Evolutionary conservation across 2,329 filamentous ascomycete genomes (phyloP).

Genomic region (Onygenales sp.): DNA sequence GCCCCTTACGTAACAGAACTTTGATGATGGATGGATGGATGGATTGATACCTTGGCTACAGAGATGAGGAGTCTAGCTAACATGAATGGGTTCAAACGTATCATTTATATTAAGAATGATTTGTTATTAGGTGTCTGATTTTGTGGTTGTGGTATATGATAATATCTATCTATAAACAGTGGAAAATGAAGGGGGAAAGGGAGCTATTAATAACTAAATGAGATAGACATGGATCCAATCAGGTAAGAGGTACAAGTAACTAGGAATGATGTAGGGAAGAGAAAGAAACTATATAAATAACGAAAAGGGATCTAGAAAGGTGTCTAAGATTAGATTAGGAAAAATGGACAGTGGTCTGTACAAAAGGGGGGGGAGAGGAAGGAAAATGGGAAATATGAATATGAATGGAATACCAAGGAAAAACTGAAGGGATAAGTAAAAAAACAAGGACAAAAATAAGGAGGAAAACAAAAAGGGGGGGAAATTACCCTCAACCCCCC

Average conservation of each 20-base stretch:
- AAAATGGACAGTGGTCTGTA: neutral
- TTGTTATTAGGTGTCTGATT: too few relatives aligned
- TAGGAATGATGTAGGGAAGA: conserved; percentile 5
- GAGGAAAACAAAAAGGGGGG: conserved; percentile 8
- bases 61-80: too few relatives aligned
- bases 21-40: too few relatives aligned
- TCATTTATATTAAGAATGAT: too few relatives aligned
- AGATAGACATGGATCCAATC: too few relatives aligned
- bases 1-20: too few relatives aligned
- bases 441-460: conserved; percentile 3
- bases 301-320: conserved; percentile 11
- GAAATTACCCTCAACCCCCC: neutral
- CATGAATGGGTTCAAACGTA: too few relatives aligned
- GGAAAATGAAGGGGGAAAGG: too few relatives aligned
- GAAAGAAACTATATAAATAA: conserved; percentile 11
- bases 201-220: too few relatives aligned
- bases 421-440: neutral
- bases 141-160: too few relatives aligned
- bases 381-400: neutral
- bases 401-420: neutral
- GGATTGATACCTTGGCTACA: too few relatives aligned
- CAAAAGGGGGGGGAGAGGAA: neutral
- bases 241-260: neutral
- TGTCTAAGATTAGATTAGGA: conserved; percentile 8
- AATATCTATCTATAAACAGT: too few relatives aligned